These are phyloP conservation scores for Domatiomyces catenatus DNA, from an alignment of 2,329 filamentous ascomycete species.

Conservation along the genomic window DNA sequence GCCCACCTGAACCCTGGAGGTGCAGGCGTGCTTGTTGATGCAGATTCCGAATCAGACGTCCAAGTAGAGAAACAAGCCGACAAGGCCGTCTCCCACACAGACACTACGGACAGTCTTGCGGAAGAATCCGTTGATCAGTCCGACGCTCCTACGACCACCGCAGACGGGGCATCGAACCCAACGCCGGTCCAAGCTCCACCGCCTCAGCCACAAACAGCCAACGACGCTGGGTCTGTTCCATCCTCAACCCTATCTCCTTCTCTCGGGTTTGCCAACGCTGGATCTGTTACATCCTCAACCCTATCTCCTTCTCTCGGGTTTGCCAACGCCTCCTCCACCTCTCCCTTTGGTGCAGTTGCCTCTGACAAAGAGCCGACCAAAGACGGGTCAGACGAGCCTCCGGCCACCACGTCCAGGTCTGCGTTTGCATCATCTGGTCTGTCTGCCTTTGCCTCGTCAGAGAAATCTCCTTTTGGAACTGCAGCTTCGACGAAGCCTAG, in stretches of 20 bases:
- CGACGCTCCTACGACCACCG: neutral
- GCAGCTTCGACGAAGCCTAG: constrained; percentile 30
- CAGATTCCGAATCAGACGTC: neutral
- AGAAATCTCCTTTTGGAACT: constrained; percentile 47
- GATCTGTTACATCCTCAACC: too few species aligned
- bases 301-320: constrained; percentile 22
- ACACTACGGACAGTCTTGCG: neutral
- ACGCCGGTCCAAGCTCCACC: too few species aligned
- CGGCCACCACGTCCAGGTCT: constrained; percentile 43
- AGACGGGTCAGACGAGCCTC: constrained; percentile 23
- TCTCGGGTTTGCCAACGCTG: constrained; percentile 29
- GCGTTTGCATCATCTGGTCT: constrained; percentile 56
- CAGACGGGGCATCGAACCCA: neutral
- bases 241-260: constrained; percentile 3
- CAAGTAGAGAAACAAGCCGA: constrained; percentile 7
- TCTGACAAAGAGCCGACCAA: constrained; percentile 18
- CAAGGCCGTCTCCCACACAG: neutral
- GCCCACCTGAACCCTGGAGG: constrained; percentile 15
- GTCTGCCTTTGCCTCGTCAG: constrained; percentile 46
- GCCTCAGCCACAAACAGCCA: neutral
- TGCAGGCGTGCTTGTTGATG: constrained; percentile 12
- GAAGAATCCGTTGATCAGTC: neutral
- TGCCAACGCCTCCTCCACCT: constrained; percentile 28
- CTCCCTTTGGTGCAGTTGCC: constrained; percentile 27
- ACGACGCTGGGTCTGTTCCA: neutral